These are phyloP conservation scores for Onygenales sp. DNA, from an alignment of 2,329 filamentous ascomycete genomes.

Conservation along the genomic window DNA sequence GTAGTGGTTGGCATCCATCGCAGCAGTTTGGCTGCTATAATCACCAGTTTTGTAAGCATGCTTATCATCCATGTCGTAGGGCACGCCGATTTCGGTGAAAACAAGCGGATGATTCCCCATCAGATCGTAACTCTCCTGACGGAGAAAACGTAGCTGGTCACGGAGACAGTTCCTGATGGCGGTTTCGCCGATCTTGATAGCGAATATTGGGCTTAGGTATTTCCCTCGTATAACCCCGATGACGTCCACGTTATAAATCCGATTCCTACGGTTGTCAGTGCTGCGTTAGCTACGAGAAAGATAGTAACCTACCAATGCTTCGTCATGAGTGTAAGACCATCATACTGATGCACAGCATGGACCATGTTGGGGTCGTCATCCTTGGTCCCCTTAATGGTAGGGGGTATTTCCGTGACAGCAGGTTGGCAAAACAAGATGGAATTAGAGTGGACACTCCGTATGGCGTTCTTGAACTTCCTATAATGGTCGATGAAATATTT, in stretches of 20 bases:
- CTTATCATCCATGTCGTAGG: constrained; percentile 97
- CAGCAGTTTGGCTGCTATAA: constrained; percentile 82
- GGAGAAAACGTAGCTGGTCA: constrained; percentile 74
- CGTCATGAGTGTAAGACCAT: constrained; percentile 90
- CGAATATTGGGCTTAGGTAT: constrained; percentile 82
- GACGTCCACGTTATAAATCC: constrained; percentile 93
- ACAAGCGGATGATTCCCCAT: constrained; percentile 84
- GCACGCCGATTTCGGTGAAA: constrained; percentile 92
- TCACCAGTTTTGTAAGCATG: constrained; percentile 92
- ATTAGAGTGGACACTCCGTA: constrained; percentile 66
- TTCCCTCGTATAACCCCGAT: constrained; percentile 82
- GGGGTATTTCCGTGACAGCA: constrained; percentile 84
- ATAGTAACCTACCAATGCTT: constrained; percentile 67
- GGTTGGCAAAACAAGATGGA: constrained; percentile 87
- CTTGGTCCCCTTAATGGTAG: constrained; percentile 70
- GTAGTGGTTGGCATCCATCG: constrained; percentile 94
- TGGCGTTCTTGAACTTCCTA: constrained; percentile 62
- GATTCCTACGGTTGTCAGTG: constrained; percentile 49
- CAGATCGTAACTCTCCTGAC: constrained; percentile 76
- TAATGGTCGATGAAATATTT: constrained; percentile 85
- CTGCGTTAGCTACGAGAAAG: constrained; percentile 3
- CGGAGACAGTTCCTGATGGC: constrained; percentile 90
- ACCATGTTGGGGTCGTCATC: constrained; percentile 88
- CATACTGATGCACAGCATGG: constrained; percentile 93
- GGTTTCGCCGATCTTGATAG: constrained; percentile 83